Percentiles rank a stretch among this genome's conserved stretches.
phyloP scores from a whole-genome alignment of 202 grass and related monocot genomes.

The Zoysia matrella region DNA sequence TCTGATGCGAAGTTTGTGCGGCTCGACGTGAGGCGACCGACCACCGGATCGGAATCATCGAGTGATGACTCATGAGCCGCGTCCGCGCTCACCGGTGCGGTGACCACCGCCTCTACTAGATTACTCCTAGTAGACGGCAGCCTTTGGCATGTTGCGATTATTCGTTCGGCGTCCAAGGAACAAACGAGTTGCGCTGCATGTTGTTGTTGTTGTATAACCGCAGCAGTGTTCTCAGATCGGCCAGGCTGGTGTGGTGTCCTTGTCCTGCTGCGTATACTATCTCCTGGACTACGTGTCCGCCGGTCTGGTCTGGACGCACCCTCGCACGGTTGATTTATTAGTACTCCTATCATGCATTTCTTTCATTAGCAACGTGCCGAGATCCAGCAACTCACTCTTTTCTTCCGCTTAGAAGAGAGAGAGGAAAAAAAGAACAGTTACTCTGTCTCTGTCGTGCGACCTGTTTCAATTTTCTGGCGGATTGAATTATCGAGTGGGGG shows the following conservation, averaged over 20 bases:
- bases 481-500: not conserved
- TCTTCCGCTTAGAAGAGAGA: no score
- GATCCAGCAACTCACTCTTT: not conserved
- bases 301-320: conserved; percentile 7
- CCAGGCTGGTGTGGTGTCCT: not conserved
- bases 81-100: no score
- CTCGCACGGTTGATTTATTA: not conserved
- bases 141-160: no score
- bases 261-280: not conserved
- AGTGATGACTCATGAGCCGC: no score
- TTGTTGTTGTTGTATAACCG: no score
- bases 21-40: no score
- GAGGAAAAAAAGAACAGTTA: not conserved
- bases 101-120: no score
- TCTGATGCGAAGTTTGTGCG: no score
- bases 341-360: not conserved
- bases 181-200: not conserved
- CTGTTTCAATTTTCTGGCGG: not conserved
- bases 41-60: no score
- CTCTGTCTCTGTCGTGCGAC: not conserved
- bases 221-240: not conserved
- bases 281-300: not conserved
- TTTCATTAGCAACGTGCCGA: not conserved
- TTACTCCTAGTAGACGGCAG: no score
- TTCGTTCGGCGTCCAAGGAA: no score